Evolutionary conservation across 2,329 filamentous ascomycete genomes (phyloP), one percentile per base, ranked within the genome.

Genomic region (Aspergillus sergii): DNA sequence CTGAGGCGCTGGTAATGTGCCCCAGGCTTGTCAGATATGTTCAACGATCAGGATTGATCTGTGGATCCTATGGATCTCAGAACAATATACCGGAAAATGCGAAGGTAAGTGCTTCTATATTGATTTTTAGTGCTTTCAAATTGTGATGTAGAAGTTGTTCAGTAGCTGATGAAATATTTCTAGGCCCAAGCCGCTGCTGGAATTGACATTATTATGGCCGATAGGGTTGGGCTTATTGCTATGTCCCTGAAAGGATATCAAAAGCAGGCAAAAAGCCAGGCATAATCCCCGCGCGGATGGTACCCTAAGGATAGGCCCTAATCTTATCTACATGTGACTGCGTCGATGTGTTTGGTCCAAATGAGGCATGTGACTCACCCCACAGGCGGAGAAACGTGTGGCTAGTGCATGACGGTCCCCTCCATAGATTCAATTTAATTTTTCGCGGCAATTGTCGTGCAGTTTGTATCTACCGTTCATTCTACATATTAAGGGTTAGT

Each of bases 11-110:
- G n/a, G 53, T 80, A 8, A 54, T 75, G 6, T 79, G 73, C 30
- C 79, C 79, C 4, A 63, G 73, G 58, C 70, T 81, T 19, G 69
- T 80, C n/a, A 51, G 60, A 4, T 70, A 73, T 41, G 75, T 78
- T 6, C 77, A 76, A 67, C 65, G 51, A n/a, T 62, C 62, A 5
- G 78, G 77, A 1, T 57, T 81, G 32, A 39, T 73, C 3, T 77
- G 75, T 51, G 76, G 71, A 2, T 75, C 73, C 3, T 81, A 78
- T 57, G 76, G 78, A 9, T 21, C 64, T n/a, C 58, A 72, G 57
- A 81, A 81, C 63, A 66, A 65, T 34, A 21, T 60, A 41, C 62
- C 64, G 1, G 64, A 59, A 16, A 62, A 64, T 14, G 60, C 51
- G 6, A 59, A 53, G 12, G 64, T 66, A 50, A 54, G 62, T 55